phyloP scores from a whole-genome alignment of 805 yeast genomes.

The Starmerella etchellsii region DNA sequence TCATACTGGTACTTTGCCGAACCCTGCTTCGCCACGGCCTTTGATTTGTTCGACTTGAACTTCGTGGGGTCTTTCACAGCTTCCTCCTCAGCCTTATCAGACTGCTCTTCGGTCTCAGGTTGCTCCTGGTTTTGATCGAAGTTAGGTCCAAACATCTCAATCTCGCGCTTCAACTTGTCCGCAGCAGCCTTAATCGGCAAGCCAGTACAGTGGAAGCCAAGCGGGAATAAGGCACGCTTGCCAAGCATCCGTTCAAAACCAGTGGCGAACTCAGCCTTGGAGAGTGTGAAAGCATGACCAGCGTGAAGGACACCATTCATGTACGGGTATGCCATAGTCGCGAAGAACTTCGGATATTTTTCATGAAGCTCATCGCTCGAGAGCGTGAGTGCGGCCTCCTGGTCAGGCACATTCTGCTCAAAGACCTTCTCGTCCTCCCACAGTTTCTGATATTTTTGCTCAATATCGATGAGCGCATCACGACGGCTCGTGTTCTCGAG shows the following conservation, averaged over 20 bases:
- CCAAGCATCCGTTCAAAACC: conserved; percentile 95
- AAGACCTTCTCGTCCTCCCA: conserved; percentile 84
- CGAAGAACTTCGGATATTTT: conserved; percentile 73
- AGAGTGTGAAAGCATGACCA: conserved; percentile 90
- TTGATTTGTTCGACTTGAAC: conserved; percentile 83
- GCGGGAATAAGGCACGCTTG: conserved; percentile 80
- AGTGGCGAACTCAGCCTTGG: conserved; percentile 81
- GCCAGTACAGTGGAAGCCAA: conserved; percentile 99
- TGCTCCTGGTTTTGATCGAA: conserved; percentile 38
- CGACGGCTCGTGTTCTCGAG: conserved; percentile 71
- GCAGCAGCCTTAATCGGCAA: conserved; percentile 95
- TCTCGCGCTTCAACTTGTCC: conserved; percentile 84
- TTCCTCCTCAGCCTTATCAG: conserved; percentile 24
- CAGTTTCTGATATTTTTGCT: conserved; percentile 68
- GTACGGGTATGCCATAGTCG: conserved; percentile 96
- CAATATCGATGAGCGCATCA: conserved; percentile 81
- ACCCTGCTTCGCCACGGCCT: conserved; percentile 88
- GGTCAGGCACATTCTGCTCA: conserved; percentile 71
- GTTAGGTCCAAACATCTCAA: conserved; percentile 78
- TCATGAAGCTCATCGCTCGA: conserved; percentile 59
- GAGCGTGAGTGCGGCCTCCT: conserved; percentile 45
- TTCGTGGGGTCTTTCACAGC: conserved; percentile 71
- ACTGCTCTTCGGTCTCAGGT: conserved; percentile 26
- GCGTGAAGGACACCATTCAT: conserved; percentile 98
- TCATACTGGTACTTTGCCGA: conserved; percentile 90